Evolutionary conservation across 2,329 filamentous ascomycete species (phyloP).

Genomic region (Diplodia seriata): DNA sequence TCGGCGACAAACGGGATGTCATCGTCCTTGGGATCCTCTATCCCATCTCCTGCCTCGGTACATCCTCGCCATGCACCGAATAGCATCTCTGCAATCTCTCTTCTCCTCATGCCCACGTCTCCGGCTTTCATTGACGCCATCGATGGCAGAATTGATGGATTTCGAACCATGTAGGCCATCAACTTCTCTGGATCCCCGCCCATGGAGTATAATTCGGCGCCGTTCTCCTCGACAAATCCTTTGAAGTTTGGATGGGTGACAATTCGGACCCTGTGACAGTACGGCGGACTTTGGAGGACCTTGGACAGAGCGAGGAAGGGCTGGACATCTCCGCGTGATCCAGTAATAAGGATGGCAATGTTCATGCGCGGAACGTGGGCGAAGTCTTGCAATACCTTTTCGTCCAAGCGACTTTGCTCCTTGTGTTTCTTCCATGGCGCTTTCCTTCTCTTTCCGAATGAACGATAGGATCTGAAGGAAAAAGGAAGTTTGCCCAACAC

Average conservation of each 20-base stretch:
- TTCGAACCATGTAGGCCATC: slow-evolving; percentile 91
- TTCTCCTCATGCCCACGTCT: slow-evolving; percentile 71
- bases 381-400: slow-evolving; percentile 2
- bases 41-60: slow-evolving; percentile 57
- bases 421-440: neutral
- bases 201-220: slow-evolving; percentile 80
- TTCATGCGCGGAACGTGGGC: slow-evolving; percentile 58
- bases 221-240: slow-evolving; percentile 76
- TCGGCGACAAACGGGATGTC: slow-evolving; percentile 78
- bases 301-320: slow-evolving; percentile 79
- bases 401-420: neutral
- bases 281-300: slow-evolving; percentile 68
- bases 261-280: slow-evolving; percentile 77
- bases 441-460: neutral
- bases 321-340: slow-evolving; percentile 79
- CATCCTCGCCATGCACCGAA: slow-evolving; percentile 82
- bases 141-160: slow-evolving; percentile 77
- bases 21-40: neutral
- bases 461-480: neutral
- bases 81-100: slow-evolving; percentile 81
- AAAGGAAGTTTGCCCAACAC: slow-evolving; percentile 9
- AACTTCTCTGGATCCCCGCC: slow-evolving; percentile 80
- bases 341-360: slow-evolving; percentile 85
- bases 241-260: slow-evolving; percentile 81
- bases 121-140: slow-evolving; percentile 75